Base-by-base conservation (phyloP, 495 filamentous ascomycete genomes). In the Penicillium taxi region DNA sequence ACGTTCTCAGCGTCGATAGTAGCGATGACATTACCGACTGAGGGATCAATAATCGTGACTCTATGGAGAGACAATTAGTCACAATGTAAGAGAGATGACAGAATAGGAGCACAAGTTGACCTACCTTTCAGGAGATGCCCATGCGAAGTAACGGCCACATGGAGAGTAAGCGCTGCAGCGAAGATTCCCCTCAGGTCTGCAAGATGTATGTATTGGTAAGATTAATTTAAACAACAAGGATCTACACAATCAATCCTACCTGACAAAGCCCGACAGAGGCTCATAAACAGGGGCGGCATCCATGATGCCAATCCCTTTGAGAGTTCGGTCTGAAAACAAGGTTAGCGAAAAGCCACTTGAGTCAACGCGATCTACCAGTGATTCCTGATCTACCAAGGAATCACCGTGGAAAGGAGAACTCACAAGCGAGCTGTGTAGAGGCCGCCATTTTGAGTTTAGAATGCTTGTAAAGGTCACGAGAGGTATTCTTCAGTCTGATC, bases 141-240 rank as follows among this genome's bases (percentile, higher is more conserved):
- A 98, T 36, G 90, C 88, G 63, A 94, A 91, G 70, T 88, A 98
- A 50, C 84, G 82, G 55, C 91, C 88, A 58, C 87, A 86, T 23
- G 88, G 86, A 42, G 90, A 96, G 71, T 96, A 98, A 47, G 75
- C 77, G 64, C 83, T 90, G 59, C 90, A 96, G 64, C 91, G 81
- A 50, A 91, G 73, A 64, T 87, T 96, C 58, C 88, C 90, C 71
- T 94, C 83, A 39, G 93, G 89, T 63, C 82, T 85, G 52, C 1
- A n/a, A 22, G 44, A 34, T 22, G 32, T 34, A 23, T 40, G 35
- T 24, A 54, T 8, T 13, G 13, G 21, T 18, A 6, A 9, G 8
- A 34, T 28, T 25, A n/a, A n/a, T n/a, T n/a, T n/a, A n/a, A n/a
- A n/a, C n/a, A n/a, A n/a, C n/a, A n/a, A n/a, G n/a, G n/a, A n/a